These are phyloP conservation scores for Cyberlindnera amylophila DNA, from an alignment of 805 yeast genomes.

Conservation along the genomic window DNA sequence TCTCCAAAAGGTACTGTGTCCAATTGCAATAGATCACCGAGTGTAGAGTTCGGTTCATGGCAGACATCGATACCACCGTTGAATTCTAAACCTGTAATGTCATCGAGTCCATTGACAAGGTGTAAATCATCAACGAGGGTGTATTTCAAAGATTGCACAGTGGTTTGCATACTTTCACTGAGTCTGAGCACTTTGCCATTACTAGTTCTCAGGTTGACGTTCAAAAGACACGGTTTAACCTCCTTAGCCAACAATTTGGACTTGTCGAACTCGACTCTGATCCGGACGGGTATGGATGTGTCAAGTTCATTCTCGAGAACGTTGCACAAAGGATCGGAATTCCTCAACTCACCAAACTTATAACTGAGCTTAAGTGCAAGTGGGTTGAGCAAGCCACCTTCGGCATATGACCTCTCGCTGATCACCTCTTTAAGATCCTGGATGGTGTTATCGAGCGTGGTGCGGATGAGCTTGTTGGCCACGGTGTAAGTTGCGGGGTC, in stretches of 20 bases:
- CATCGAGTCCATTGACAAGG: conserved; percentile 12
- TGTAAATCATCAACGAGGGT: conserved; percentile 18
- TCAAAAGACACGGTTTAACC: conserved; percentile 15
- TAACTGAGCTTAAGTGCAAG: conserved; percentile 13
- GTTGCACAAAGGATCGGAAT: conserved; percentile 14
- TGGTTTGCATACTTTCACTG: conserved; percentile 14
- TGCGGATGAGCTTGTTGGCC: conserved; percentile 17
- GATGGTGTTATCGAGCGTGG: conserved; percentile 26
- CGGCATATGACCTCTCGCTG: conserved; percentile 15
- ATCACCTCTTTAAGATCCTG: conserved; percentile 25
- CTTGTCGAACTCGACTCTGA: conserved; percentile 22
- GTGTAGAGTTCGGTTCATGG: conserved; percentile 19
- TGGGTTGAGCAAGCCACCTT: conserved; percentile 19
- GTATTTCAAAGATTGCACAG: conserved; percentile 16
- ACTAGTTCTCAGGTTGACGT: conserved; percentile 18
- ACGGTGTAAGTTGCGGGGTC: conserved; percentile 15
- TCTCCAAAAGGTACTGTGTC: conserved; percentile 33
- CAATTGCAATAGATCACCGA: conserved; percentile 29
- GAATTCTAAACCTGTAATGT: conserved; percentile 15
- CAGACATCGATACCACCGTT: conserved; percentile 18
- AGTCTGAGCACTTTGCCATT: conserved; percentile 17
- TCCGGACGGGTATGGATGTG: conserved; percentile 7
- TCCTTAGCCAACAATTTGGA: conserved; percentile 5
- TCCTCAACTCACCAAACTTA: conserved; percentile 13
- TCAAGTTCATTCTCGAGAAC: conserved; percentile 12